Conservation (phyloP, 2,329 filamentous ascomycete genomes). For the Didymella lethalis region DNA sequence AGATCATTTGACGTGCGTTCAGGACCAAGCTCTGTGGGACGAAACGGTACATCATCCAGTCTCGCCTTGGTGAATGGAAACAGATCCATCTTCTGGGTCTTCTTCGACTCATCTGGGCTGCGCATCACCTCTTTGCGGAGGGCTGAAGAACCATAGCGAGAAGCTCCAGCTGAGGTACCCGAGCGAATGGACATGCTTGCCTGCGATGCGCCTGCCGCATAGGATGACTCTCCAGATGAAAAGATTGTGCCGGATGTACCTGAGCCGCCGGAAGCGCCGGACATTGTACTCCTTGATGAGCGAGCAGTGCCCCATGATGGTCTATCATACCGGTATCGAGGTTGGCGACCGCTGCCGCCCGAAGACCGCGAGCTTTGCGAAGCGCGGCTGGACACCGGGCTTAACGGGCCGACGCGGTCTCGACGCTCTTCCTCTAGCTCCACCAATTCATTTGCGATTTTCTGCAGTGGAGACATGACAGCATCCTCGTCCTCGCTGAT, state of each 20-base stretch:
- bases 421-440: slow-evolving; percentile 67
- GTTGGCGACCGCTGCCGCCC: slow-evolving; percentile 51
- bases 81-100: slow-evolving; percentile 70
- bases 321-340: slow-evolving; percentile 57
- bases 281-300: slow-evolving; percentile 44
- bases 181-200: slow-evolving; percentile 67
- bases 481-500: slow-evolving; percentile 71
- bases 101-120: slow-evolving; percentile 74
- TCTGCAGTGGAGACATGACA: slow-evolving; percentile 73
- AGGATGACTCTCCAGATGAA: slow-evolving; percentile 69
- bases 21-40: slow-evolving; percentile 66
- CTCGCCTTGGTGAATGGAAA: slow-evolving; percentile 86
- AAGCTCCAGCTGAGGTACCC: slow-evolving; percentile 58
- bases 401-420: slow-evolving; percentile 71
- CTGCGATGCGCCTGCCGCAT: slow-evolving; percentile 42
- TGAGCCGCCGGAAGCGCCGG: slow-evolving; percentile 54
- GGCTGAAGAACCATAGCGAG: slow-evolving; percentile 66
- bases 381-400: slow-evolving; percentile 71
- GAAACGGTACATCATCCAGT: slow-evolving; percentile 83
- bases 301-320: slow-evolving; percentile 41
- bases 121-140: slow-evolving; percentile 81
- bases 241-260: slow-evolving; percentile 70
- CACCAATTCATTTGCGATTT: slow-evolving; percentile 75
- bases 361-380: slow-evolving; percentile 67
- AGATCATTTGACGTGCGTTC: slow-evolving; percentile 71